Evolutionary conservation across 1,284 basidiomycete genomes (phyloP), one percentile per base, ranked within the genome.

Genomic region (Coniferiporia sulphurascens): DNA sequence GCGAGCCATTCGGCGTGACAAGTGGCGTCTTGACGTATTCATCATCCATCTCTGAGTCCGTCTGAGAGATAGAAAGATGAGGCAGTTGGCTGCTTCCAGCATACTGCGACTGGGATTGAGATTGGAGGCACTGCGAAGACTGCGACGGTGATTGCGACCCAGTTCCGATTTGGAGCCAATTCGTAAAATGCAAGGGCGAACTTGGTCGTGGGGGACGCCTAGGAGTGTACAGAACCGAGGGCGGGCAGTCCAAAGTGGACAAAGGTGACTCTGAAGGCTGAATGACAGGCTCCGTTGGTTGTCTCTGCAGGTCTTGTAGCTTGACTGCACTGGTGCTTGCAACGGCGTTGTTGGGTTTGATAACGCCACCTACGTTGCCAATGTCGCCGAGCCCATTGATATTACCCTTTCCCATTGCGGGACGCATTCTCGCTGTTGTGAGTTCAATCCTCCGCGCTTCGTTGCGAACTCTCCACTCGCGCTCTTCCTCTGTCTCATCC

Each of bases 1-100:
- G 69, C 4, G 81, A 82, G 38, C 80, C 78, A 59, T 79, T 77
- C 0, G 84, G 85, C 13, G 81, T 83, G 22, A 79, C 73, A 36
- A 78, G 63, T 2, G 85, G 82, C 1, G 83, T 82, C 55, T 76
- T 73, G 55, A 82, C 69, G 61, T 74, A 77, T 5, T 69, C 77
- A 17, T 76, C 72, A 41, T 76, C 76, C 49, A 52, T 48, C 35
- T 60, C 54, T 12, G 55, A 56, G n/a, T 50, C 46, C 21, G 52
- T 32, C 65, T 81, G 78, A 3, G 81, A 79, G 54, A 71, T 69
- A 60, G 34, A 67, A 59, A 62, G 60, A 44, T 61, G 60, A 9
- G 52, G 52, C 12, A 48, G 49, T 46, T 62, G 44, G 55, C 58
- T 19, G 17, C n/a, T 48, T 44, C 34, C 15, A 50, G 50, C 44